Evolutionary conservation across 2,329 filamentous ascomycete genomes (phyloP), one percentile per base, ranked within the genome.

Genomic region (Fusarium heterosporum): DNA sequence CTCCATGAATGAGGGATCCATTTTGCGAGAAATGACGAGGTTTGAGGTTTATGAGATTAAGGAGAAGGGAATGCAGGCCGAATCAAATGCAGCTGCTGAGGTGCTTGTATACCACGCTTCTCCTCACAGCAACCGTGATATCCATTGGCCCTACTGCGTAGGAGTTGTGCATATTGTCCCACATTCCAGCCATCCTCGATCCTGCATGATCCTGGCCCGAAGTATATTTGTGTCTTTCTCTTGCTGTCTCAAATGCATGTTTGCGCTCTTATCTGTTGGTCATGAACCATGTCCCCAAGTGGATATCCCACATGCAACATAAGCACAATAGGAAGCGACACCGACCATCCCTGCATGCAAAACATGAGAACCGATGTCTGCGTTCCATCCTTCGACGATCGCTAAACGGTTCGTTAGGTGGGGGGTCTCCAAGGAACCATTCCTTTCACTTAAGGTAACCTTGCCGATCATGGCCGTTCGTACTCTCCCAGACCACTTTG

Each of bases 1-100:
- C 42, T 66, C 63, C 63, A 66, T 66, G 2, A 47, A 26, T 3
- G 63, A 66, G 19, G 63, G 42, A 32, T 66, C 63, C 63, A 66
- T 59, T 34, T 9, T 34, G 16, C 29, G 2, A 11, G 29, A 49
- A 13, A 13, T 11, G 26, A n/a, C 16, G 16, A 9, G 32, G 14
- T 13, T 12, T 28, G 10, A 7, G 11, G 16, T 12, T 16, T 14
- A 34, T n/a, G 25, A 41, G 29, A 32, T 53, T 17, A 16, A 36
- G 14, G 34, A 16, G 34, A 51, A 26, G n/a, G n/a, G 9, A 2
- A 36, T 38, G 29, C n/a, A 22, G 14, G 29, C 34, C 39, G 26
- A 4, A 6, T 34, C 43, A 26, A 16, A 19, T 38, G n/a, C 28
- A 32, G 30, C 4, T 19, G 2, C 32, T 30, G 4, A 17, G 8